Evolutionary conservation across 768 basidiomycete species (phyloP), one percentile per base, ranked within the genome.

Genomic region (Cystofilobasidium capitatum): DNA sequence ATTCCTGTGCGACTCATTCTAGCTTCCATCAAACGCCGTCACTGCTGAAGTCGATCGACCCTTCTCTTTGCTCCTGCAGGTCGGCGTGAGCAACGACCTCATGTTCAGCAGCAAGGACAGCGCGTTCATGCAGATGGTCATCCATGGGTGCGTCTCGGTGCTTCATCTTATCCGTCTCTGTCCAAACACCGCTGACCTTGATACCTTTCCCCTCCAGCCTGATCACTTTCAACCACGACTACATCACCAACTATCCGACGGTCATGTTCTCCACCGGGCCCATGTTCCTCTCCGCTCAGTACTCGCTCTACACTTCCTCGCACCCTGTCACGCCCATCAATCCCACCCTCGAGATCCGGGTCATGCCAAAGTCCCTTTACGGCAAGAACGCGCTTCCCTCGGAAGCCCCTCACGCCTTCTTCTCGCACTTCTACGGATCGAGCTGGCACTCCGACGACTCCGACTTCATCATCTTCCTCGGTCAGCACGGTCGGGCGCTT

Each of bases 181-280:
- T 9, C 36, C 10, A 12, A 39, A 16, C 3, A 14, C 9, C 17
- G 57, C 36, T 37, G 58, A 59, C 26, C 16, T 5, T 16, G 2
- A 9, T 12, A 4, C 26, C 14, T 33, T 9, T n/a, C 20, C 16
- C 26, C 36, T 20, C 29, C 40, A 60, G 58, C 2, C 64, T 70
- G 20, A 63, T 65, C 44, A 37, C 69, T 7, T 99, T 94, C 75
- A 90, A 98, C 79, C 90, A 94, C 76, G 84, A 85, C 62, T 99
- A 90, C 86, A 77, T 96, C 63, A 84, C 93, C 75, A 96, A 98
- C 78, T 99, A 99, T 73, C 96, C 96, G 37, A 99, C 96, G 33
- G 96, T 99, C 80, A 99, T 99, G 96, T 99, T 99, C 79, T 91
- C 91, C 62, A 99, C 96, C 0, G 94, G 76, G 0, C 96, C 96